Evolutionary conservation across 495 filamentous ascomycete species (phyloP), one percentile per base, ranked within the genome.

Genomic region (Trichoderma virens): DNA sequence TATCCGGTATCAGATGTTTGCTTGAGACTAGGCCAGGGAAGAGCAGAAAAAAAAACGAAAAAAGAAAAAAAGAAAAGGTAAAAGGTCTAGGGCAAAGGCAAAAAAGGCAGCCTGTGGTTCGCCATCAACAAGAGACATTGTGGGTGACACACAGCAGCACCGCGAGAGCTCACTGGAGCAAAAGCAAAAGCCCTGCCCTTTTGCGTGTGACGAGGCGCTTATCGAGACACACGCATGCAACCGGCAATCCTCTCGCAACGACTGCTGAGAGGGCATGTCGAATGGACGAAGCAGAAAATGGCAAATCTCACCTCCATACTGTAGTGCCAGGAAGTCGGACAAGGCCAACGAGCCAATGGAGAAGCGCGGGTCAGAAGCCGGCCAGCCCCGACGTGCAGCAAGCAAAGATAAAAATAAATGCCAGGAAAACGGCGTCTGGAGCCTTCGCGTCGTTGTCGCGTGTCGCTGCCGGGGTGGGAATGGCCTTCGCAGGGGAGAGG

Each of bases 361-460:
- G 14, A 45, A n/a, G 18, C 20, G 20, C 18, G 18, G 43, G 18
- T n/a, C 9, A 16, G 43, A 47, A 6, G n/a, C 43, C 43, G 18
- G n/a, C 20, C 18, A 47, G 43, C 43, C 43, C 3, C 18, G 23
- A 9, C 18, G 18, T 20, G n/a, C 43, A 45, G 51, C 51, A 28
- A 56, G 25, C 9, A 25, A 51, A 8, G 23, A 18, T 5, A 56
- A 28, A 56, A 27, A 5, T 11, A 28, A 27, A 11, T 0, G 27
- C 23, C 25, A 56, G 25, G 18, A 43, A 54, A 9, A 28, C 51
- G 25, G 11, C 23, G 25, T 30, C 45, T n/a, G 23, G 51, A 14
- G 27, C 25, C 25, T 28, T 56, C 51, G 51, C 51, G 51, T 51
- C 45, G 51, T 56, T n/a, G 51, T 56, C 51, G 51, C 51, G 51